Evolutionary conservation across 306 rosid genomes (phyloP), one percentile per base, ranked within the genome.

Genomic region (Oxytropis ochrocephala): DNA sequence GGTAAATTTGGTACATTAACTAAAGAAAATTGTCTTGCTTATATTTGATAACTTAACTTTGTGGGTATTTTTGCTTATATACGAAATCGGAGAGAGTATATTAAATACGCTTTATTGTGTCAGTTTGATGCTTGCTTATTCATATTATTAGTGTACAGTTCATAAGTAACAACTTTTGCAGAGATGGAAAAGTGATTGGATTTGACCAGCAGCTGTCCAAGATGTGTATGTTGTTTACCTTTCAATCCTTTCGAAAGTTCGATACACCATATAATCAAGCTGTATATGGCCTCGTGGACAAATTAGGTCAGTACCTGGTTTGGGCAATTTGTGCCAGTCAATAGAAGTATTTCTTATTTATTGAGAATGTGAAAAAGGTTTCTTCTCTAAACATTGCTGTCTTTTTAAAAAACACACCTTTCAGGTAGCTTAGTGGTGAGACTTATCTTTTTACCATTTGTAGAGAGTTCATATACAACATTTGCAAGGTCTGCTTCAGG

Each of bases 401-500:
- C 42, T 63, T 58, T 66, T 55, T 24, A 6, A 11, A 47, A 54
- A 61, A 49, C 53, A 74, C 64, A 51, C 18, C 35, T 80, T 78
- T 69, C 96, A 94, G 98, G 98, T 39, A 94, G 98, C 82, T 81
- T 94, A 79, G 97, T 90, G 81, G 98, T 90, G 78, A 87, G 98
- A 79, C 61, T 94, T 80, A 82, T 94, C 72, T 87, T 94, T 81
- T 92, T 94, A 84, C 97, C 97, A 74, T 94, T 90, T 57, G 98
- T 90, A 86, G 98, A 94, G 83, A 94, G 97, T 81, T 85, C 97
- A 33, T 94, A 79, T 44, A 67, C 91, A 58, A 81, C 98, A 59
- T 94, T 94, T 90, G 97, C 97, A 78, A 90, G 90, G 96, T 94
- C 88, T 70, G 96, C 92, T 48, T 94, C 98, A 90, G 96, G 98